Percentiles rank a stretch among this genome's conserved stretches.
Evolutionary conservation across 768 basidiomycete species (phyloP).

Genomic region (Coprinopsis strossmayeri): DNA sequence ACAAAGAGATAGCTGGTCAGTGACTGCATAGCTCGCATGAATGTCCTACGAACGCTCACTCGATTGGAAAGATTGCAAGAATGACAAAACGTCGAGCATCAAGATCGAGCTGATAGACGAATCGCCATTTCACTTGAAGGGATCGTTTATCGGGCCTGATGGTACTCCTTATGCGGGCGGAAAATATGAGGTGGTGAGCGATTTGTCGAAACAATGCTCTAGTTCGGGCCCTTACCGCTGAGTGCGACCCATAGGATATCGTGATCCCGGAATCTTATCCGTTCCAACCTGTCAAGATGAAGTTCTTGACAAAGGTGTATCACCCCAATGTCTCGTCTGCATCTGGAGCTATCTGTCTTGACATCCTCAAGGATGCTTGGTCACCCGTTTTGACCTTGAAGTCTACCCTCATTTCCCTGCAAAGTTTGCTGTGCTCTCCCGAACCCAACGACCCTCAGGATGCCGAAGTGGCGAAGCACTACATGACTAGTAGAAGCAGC

Average conservation of each 20-base stretch:
- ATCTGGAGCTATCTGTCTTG: slow-evolving; percentile 92
- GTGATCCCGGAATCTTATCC: slow-evolving; percentile 88
- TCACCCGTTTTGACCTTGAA: slow-evolving; percentile 93
- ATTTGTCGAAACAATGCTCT: slow-evolving; percentile 11
- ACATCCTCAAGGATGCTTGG: slow-evolving; percentile 88
- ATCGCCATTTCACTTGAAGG: slow-evolving; percentile 87
- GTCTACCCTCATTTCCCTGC: slow-evolving; percentile 91
- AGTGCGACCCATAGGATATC: slow-evolving; percentile 60
- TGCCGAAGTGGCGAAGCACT: slow-evolving; percentile 97
- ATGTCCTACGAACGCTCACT: slow-evolving; percentile 7
- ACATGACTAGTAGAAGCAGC: slow-evolving; percentile 76
- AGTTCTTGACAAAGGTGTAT: slow-evolving; percentile 94
- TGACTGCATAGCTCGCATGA: slow-evolving; percentile 5
- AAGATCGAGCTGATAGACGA: slow-evolving; percentile 82
- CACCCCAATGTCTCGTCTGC: slow-evolving; percentile 95
- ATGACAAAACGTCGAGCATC: slow-evolving; percentile 87
- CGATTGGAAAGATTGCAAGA: slow-evolving; percentile 72
- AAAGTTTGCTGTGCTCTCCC: slow-evolving; percentile 87
- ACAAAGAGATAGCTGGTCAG: slow-evolving; percentile 88
- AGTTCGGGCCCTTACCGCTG: neutral
- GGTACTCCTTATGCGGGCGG: slow-evolving; percentile 94
- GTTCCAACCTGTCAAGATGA: slow-evolving; percentile 96
- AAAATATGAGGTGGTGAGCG: slow-evolving; percentile 84
- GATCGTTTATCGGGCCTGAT: slow-evolving; percentile 86
- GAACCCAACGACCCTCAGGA: slow-evolving; percentile 97